Base-by-base conservation (phyloP, 1,284 basidiomycete genomes). In the Trichosporon faecale region DNA sequence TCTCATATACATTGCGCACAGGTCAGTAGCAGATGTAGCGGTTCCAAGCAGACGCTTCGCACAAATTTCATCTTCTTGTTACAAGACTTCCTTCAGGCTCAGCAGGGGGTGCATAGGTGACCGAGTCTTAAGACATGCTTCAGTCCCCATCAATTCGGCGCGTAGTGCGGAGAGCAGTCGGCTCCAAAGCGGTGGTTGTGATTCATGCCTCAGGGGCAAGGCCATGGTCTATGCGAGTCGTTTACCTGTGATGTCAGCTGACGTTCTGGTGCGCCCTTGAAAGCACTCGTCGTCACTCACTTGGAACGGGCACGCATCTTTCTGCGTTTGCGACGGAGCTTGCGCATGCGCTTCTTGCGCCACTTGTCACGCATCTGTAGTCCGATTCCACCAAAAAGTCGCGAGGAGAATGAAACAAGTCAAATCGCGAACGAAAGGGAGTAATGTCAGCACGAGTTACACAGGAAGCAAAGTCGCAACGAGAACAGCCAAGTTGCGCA, bases 291-390 rank as follows among this genome's bases (percentile, higher is more conserved):
- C 21, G 66, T 5, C 21, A 70, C 71, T 71, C 46, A 74, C 73
- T 74, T 74, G 67, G 70, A 72, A 37, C 73, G 73, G 18, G 70
- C 70, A 65, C 73, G 66, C 73, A 74, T 74, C 69, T 70, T 72
- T 67, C 70, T 70, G 55, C 73, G 65, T 69, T 74, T 74, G 57
- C 69, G 68, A 70, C 73, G 73, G 67, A 72, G 70, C 73, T 72
- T 74, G 67, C 72, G 68, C 70, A 73, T 73, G 68, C 72, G 72
- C 70, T 73, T 73, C 72, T 73, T 73, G 49, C 68, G 66, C 72
- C 72, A 73, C 72, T 73, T 73, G 61, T 71, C 70, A 70, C 72
- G 70, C 72, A 73, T 71, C 70, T 70, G 64, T n/a, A 35, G 16
- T 60, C 16, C 57, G 23, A 61, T 31, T 31, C 27, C 27, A 31